Evolutionary conservation across 2,329 filamentous ascomycete genomes (phyloP), one percentile per base, ranked within the genome.

Genomic region (Emericellopsis atlantica): DNA sequence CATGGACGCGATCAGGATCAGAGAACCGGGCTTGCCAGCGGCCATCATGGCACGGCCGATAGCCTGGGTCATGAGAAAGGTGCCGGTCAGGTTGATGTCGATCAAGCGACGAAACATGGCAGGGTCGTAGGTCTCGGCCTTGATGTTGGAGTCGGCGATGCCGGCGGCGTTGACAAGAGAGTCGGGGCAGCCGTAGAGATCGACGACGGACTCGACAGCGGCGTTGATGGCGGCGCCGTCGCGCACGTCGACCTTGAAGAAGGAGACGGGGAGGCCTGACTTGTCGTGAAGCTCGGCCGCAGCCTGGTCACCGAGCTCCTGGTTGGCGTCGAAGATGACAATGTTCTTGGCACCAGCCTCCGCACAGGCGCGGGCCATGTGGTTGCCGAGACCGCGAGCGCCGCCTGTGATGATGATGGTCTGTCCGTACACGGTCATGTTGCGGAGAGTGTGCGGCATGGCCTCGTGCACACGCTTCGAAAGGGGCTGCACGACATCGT

Each of bases 141-240:
- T 82, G 66, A 88, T 84, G 70, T 88, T 88, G 57, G 82, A 87
- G 59, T 88, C 83, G 48, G 83, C 83, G 47, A 89, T 86, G 56
- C 84, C 83, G 36, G 84, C 84, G 38, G 81, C 79, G 66, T 86
- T 87, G 64, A 89, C 72, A n/a, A 89, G 68, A 26, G 86, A 77
- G 53, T 89, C 80, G 11, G 84, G 74, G 10, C 72, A 66, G 40
- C 84, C 84, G 50, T 80, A 83, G 46, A 78, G 67, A 45, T 76
- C 67, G 35, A 77, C 73, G 33, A 84, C 75, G 43, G 76, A 71
- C 47, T 76, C 69, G 40, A 88, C 78, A 18, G 81, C 80, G 41
- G 79, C 74, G 51, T 79, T 74, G 59, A 88, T 82, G 48, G 77
- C 80, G 35, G 68, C 70, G 10, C 74, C 79, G 49, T 87, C 79